Evolutionary conservation across 768 basidiomycete genomes (phyloP).

Genomic region (Myochromella boudieri): DNA sequence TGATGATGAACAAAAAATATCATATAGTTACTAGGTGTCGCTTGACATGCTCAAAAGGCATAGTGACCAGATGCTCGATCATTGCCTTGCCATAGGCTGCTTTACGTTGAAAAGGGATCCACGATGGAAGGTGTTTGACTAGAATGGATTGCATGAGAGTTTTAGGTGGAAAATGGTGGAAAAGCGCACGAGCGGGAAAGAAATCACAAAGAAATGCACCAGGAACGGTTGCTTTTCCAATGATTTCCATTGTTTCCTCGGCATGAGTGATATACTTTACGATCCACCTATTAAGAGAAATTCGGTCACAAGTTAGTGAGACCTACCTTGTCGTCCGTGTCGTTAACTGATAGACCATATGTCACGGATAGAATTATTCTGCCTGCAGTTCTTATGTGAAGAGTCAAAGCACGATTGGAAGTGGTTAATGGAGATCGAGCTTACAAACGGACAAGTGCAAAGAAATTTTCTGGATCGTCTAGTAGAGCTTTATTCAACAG

Average conservation of each 20-base stretch:
- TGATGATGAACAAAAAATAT: neutral
- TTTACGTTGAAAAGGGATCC: neutral
- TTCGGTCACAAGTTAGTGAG: neutral
- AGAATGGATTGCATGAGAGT: neutral
- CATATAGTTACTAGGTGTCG: neutral
- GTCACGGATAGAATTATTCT: neutral
- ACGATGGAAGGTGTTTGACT: neutral
- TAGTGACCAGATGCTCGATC: neutral
- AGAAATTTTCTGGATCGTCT: too few species aligned
- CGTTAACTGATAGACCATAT: neutral
- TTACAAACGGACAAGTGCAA: neutral
- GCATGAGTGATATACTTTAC: constrained; percentile 27
- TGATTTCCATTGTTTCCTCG: constrained; percentile 24
- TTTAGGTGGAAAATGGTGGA: neutral
- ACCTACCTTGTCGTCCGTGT: neutral
- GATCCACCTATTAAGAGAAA: neutral
- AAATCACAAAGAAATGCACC: constrained; percentile 29
- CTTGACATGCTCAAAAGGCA: constrained; percentile 2
- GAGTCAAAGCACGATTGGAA: neutral
- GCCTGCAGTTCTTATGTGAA: neutral
- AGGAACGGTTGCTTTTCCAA: constrained; percentile 22
- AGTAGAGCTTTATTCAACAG: neutral
- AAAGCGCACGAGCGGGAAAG: constrained; percentile 21
- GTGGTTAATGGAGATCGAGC: neutral
- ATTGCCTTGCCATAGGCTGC: neutral